These are phyloP conservation scores for Aspergillus mulundensis DNA, from an alignment of 495 filamentous ascomycete genomes.

Conservation along the genomic window DNA sequence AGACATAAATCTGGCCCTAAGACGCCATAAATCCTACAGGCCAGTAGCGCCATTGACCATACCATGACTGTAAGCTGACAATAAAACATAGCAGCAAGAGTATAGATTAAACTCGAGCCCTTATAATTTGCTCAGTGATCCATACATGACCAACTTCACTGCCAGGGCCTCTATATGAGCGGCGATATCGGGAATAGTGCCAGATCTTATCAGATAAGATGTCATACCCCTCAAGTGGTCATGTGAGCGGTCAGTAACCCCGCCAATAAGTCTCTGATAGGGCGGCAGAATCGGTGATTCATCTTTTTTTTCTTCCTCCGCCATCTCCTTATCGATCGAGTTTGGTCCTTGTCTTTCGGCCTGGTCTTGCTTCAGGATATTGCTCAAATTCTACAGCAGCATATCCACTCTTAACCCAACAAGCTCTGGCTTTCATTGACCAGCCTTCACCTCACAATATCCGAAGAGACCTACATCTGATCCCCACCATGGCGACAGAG, in stretches of 20 bases:
- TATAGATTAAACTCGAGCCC: too few species aligned
- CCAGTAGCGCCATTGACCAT: too few species aligned
- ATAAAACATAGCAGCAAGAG: too few species aligned
- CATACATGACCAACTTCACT: too few species aligned
- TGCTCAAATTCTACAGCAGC: not conserved
- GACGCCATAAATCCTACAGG: too few species aligned
- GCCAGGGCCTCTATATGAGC: too few species aligned
- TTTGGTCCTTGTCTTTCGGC: conserved; percentile 7
- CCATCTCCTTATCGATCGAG: conserved; percentile 8
- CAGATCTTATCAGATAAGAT: conserved; percentile 19
- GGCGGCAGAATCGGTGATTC: conserved; percentile 10
- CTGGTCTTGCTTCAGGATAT: conserved; percentile 7
- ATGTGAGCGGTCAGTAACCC: conserved; percentile 16
- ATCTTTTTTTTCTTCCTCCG: conserved; percentile 12
- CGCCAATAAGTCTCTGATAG: conserved; percentile 9
- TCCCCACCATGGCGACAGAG: conserved; percentile 23
- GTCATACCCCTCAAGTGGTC: conserved; percentile 12
- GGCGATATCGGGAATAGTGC: not conserved
- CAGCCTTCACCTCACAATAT: not conserved
- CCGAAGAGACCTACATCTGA: not conserved
- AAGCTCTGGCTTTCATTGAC: not conserved
- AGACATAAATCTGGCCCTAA: too few species aligned
- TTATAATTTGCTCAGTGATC: too few species aligned
- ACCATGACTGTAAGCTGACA: too few species aligned
- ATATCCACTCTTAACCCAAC: not conserved